Base-by-base conservation (phyloP, 163 green algal species). In the Scenedesmus sp. region DNA sequence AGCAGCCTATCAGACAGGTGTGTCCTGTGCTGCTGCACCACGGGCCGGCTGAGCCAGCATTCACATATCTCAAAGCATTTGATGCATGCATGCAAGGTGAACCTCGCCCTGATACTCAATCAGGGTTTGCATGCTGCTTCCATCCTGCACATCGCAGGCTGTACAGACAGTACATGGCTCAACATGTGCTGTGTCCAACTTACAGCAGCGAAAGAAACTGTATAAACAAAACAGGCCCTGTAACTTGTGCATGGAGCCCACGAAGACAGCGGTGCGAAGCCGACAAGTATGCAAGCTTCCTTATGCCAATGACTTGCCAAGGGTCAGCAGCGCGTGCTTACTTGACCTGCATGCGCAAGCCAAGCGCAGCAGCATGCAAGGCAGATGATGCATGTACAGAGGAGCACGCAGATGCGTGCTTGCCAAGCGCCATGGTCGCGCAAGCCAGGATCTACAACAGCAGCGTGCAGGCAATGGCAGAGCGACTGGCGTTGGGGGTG, bases 251-350 rank as follows among this genome's bases (percentile, higher is more conserved):
- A 65, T 82, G 59, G 84, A 82, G 83, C 43, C 30, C 26, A 10
- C 18, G 43, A 76, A 24, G 9, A 40, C 42, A 68, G 33, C 30
- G 43, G 24, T 89, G 84, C 20, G 22, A 72, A 49, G 65, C 84
- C n/a, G 84, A 89, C 56, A 30, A 46, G 40, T 59, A 83, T 20
- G 24, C 61, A n/a, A 65, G 40, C 22, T 33, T 65, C 26, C 61
- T 89, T 22, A 78, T 83, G 65, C 84, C 84, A 9, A 44, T 89
- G 35, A 46, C 44, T 18, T 89, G 84, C 68, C 61, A 61, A 44
- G 84, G 84, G 4, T 89, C 84, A 49, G 26, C 22, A 33, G 84
- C 84, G 9, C 59, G n/a, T 3, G 30, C 61, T 7, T 82, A 68
- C 42, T 16, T 89, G 43, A 30, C 18, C 61, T 89, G 84, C 61